Evolutionary conservation across 768 basidiomycete species (phyloP), one percentile per base, ranked within the genome.

Genomic region (Pulveroboletus sp.): DNA sequence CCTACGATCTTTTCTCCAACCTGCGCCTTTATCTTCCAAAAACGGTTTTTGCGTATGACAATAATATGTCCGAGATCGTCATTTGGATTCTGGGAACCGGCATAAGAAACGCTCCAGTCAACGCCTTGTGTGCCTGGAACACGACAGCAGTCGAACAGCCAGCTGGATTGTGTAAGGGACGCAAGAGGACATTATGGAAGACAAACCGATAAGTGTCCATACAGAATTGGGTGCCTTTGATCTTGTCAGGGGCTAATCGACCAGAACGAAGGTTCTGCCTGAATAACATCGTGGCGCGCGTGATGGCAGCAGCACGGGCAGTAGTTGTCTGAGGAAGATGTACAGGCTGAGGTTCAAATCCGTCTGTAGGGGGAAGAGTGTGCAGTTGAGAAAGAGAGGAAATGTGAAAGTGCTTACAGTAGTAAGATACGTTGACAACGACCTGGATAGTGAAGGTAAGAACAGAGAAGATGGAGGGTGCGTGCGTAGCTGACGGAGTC

Each of bases 141-240:
- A 47, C 90, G 86, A 54, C 81, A 89, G 64, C 89, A 90, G 63
- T 93, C 90, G 56, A 93, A 93, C 90, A 93, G 91, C 90, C 90
- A 93, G 42, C 88, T 89, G 45, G 19, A 24, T 29, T 9, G 17
- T 4, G 19, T 60, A 13, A 57, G 38, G 14, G 8, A 37, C 0
- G 24, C 32, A 36, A 12, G 5, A 23, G 19, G 33, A 3, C 11
- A 39, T 34, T 36, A 4, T 12, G 8, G 19, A 13, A 49, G 24
- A 53, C 71, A 45, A 53, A 85, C 87, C 89, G 73, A 67, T 86
- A 92, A 7, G 87, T 87, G 61, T 93, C 90, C 90, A 93, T 92
- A 62, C 90, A 93, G 8, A 90, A 58, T 14, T 85, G 78, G 1
- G 78, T 77, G 47, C 86, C 87, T 61, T 80, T 87, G 13, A 81